Base-by-base conservation (phyloP, 257 asterid species). In the Craterostigma plantagineum region DNA sequence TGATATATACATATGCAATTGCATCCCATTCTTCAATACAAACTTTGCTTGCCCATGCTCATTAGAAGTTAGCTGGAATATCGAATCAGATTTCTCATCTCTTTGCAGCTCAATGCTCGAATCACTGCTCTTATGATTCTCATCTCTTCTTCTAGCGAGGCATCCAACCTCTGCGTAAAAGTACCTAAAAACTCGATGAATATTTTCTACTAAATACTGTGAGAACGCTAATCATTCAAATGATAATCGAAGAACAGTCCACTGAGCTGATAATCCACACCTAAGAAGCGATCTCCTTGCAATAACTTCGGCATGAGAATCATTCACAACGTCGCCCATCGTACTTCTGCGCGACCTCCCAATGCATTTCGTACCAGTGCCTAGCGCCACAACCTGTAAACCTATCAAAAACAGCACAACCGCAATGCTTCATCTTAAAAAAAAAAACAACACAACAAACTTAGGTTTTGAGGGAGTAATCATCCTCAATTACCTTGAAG, bases 281-380 rank as follows among this genome's bases (percentile, higher is more conserved):
- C 95, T 74, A 18, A 83, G 59, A 9, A 90, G 81, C 53, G 93
- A 83, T 64, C 95, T 66, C 50, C 95, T 75, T 47, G 95, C 86
- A 7, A 83, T 67, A 33, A 83, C 66, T 70, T 83, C 95, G 49
- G 98, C 95, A 52, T 90, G 98, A 8, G 98, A 79, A 62, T 83
- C 94, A 58, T 83, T 83, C 11, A 83, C 79, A 34, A 79, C 91
- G 39, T 87, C 95, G 30, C 98, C 95, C 15, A 52, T 62, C 9
- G 55, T 62, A 49, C 75, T 74, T 69, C 80, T 68, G 52, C 77
- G 68, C 40, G 83, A 63, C 14, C 58, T 63, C 53, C 93, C 95
- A 4, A 83, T 51, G 66, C 98, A 90, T 58, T 90, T 82, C 30
- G 98, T 90, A 38, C 95, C 98, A 48, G 98, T 90, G 17, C 93